Evolutionary conservation across 2,329 filamentous ascomycete genomes (phyloP), one percentile per base, ranked within the genome.

Genomic region (Fusarium sp.): DNA sequence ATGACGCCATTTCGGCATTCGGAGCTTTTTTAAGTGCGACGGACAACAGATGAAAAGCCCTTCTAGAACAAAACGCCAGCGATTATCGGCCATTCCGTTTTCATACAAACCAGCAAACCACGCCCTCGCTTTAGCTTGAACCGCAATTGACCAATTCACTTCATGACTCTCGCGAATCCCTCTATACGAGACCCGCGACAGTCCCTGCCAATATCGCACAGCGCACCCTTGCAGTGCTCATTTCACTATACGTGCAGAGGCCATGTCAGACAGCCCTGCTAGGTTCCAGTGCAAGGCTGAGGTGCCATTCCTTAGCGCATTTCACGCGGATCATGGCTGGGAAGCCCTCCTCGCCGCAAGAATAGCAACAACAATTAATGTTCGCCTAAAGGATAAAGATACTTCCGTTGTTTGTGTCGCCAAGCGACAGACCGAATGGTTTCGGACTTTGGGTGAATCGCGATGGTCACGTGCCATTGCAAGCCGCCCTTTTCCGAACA

Each of bases 1-100:
- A 60, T 65, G 53, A 49, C 61, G 53, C 62, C 53, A 60, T 36
- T 39, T 21, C 15, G 33, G 19, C 46, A 49, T 51, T 65, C 60
- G 36, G 60, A 46, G 24, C 54, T 7, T 28, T 36, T 64, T 26
- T n/a, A 19, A n/a, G n/a, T 36, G 28, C 34, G n/a, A 28, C 24
- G 17, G 24, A 34, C 33, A n/a, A 7, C 39, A 34, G 9, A 19
- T 21, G 19, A 51, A 19, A 64, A 31, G 40, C 40, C 14, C 13
- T 60, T 65, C 40, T 26, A 54, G 24, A 59, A 53, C 14, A 45
- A 54, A 36, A 36, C n/a, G 19, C 22, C 34, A 36, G 10, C 42
- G 24, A 39, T 17, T 28, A 33, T 65, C 53, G 46, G 61, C 10
- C 15, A 47, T 26, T 6, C 62, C 46, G 53, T 65, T 59, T 59